phyloP scores from a whole-genome alignment of 345 rosid species.

The Salix exigua region DNA sequence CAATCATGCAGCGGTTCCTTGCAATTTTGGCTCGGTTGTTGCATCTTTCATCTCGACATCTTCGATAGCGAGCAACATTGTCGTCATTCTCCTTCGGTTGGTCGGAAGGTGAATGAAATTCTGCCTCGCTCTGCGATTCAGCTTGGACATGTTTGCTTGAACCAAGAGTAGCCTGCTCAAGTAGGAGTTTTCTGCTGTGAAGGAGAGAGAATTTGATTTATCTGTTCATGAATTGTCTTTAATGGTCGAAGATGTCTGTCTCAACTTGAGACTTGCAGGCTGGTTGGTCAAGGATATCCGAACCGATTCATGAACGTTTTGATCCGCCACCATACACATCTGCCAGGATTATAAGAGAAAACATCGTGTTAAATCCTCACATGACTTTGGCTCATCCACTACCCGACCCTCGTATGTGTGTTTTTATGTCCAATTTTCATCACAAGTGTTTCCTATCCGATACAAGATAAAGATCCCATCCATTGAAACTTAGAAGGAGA shows the following conservation, averaged over 20 bases:
- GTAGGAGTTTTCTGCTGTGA: slow-evolving; percentile 11
- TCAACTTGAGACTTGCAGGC: slow-evolving; percentile 41
- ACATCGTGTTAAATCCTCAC: too few species aligned
- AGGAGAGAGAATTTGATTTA: slow-evolving; percentile 48
- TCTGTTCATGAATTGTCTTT: slow-evolving; percentile 37
- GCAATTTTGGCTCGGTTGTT: neutral
- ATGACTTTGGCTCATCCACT: too few species aligned
- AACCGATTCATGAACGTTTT: slow-evolving; percentile 43
- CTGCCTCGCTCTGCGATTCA: slow-evolving; percentile 15
- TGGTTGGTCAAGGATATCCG: slow-evolving; percentile 26
- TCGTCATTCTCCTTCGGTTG: slow-evolving; percentile 11
- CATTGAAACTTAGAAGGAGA: too few species aligned
- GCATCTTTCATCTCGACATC: slow-evolving; percentile 21
- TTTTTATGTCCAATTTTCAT: too few species aligned
- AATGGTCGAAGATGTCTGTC: slow-evolving; percentile 49
- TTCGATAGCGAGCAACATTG: slow-evolving; percentile 6
- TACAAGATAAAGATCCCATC: too few species aligned
- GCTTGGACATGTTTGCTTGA: slow-evolving; percentile 7
- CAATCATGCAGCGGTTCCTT: neutral
- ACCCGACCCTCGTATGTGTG: too few species aligned
- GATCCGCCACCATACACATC: slow-evolving; percentile 62
- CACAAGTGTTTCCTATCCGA: too few species aligned
- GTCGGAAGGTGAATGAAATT: slow-evolving; percentile 6
- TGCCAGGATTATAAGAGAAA: slow-evolving; percentile 25
- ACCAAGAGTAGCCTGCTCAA: slow-evolving; percentile 13